Conservation (phyloP, 2,329 filamentous ascomycete genomes). For the Fusarium sp. region DNA sequence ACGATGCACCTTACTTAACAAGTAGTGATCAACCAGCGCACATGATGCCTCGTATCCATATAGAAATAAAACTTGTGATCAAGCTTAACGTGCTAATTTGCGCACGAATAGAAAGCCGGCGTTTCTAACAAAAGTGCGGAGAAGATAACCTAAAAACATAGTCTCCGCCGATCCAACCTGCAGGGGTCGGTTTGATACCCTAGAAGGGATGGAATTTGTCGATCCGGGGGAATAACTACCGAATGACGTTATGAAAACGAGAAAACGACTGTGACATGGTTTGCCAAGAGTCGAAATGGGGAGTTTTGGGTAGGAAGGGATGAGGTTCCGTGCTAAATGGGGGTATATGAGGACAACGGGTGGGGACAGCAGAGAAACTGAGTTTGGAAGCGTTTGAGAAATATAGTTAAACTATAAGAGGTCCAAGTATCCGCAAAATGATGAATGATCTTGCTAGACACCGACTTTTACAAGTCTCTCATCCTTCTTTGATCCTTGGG, state of each 20-base stretch:
- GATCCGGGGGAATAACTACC: constrained; percentile 25
- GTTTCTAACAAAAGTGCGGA: constrained; percentile 10
- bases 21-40: constrained; percentile 17
- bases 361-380: neutral
- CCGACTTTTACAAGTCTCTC: neutral
- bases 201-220: constrained; percentile 1
- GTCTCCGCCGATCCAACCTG: neutral
- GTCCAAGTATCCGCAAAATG: neutral
- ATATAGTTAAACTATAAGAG: neutral
- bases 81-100: neutral
- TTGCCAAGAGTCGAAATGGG: constrained; percentile 8
- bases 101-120: constrained; percentile 12
- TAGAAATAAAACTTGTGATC: neutral
- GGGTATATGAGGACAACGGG: neutral
- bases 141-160: constrained; percentile 4
- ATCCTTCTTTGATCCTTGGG: neutral
- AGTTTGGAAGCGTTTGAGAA: neutral
- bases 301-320: neutral
- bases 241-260: constrained; percentile 14
- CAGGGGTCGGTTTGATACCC: constrained; percentile 20
- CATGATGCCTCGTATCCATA: constrained; percentile 1
- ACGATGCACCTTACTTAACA: neutral
- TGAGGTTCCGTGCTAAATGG: neutral
- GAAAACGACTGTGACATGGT: neutral
- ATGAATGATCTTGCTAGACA: too few species aligned